Percentiles rank a stretch among this genome's conserved stretches.
phyloP scores from a whole-genome alignment of 1,284 basidiomycete genomes.

The Microbotryum saponariae region DNA sequence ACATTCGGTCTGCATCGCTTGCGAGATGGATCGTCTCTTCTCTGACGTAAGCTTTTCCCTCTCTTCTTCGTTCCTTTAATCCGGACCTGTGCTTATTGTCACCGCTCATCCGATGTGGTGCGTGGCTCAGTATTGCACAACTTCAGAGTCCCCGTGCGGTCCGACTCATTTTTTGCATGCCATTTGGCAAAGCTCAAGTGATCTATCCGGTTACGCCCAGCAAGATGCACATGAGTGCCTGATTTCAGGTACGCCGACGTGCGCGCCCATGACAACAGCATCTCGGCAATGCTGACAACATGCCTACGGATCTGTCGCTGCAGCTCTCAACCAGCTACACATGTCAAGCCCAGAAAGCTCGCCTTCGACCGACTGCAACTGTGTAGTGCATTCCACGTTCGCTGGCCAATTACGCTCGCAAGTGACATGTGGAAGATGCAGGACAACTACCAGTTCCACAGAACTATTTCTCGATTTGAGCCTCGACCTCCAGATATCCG shows the following conservation, averaged over 20 bases:
- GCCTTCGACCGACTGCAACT: slow-evolving; percentile 56
- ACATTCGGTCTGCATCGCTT: slow-evolving; percentile 71
- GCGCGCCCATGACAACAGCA: neutral
- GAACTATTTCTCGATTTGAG: slow-evolving; percentile 91
- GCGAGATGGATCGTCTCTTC: slow-evolving; percentile 90
- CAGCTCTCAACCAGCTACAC: slow-evolving; percentile 44
- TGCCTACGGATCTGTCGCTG: slow-evolving; percentile 56
- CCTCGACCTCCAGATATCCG: slow-evolving; percentile 55
- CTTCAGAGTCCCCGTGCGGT: slow-evolving; percentile 62
- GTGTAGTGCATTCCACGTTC: slow-evolving; percentile 86
- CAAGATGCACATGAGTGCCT: slow-evolving; percentile 79
- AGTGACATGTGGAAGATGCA: slow-evolving; percentile 70
- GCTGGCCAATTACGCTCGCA: slow-evolving; percentile 80
- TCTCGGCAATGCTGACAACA: slow-evolving; percentile 6
- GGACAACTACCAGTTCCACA: slow-evolving; percentile 64
- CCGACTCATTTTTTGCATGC: slow-evolving; percentile 77
- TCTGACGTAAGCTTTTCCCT: slow-evolving; percentile 57
- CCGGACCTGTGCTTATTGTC: neutral
- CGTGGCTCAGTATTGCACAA: slow-evolving; percentile 57
- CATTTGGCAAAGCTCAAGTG: slow-evolving; percentile 75
- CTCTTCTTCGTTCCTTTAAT: neutral
- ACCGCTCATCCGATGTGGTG: slow-evolving; percentile 10
- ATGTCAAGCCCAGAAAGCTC: slow-evolving; percentile 24
- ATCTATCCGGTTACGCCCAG: slow-evolving; percentile 83
- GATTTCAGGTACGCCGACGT: slow-evolving; percentile 29